Evolutionary conservation across 2,329 filamentous ascomycete species (phyloP), one percentile per base, ranked within the genome.

Genomic region (Chrysosporium keratinophilum): DNA sequence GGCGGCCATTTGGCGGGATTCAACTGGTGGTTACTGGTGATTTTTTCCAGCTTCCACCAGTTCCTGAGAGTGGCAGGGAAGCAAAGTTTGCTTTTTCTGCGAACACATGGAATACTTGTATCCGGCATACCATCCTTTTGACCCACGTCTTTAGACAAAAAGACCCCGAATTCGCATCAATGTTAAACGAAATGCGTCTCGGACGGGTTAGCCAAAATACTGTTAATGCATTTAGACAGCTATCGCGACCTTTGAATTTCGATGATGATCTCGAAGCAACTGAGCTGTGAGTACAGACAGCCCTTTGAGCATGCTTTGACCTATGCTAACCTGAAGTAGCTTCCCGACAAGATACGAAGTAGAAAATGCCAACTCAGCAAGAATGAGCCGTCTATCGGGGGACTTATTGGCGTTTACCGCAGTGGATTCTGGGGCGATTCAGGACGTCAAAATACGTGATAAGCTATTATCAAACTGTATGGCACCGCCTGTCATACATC

Each of bases 171-270:
- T 98, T 98, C 69, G 93, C 93, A 11, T 76, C 78, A 5, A 98
- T 98, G 90, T 78, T 98, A 50, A 98, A 98, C 65, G 91, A 98
- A 69, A 96, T 98, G 88, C 84, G 93, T 47, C 76, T 97, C 53
- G 93, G 93, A 3, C 84, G 80, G 50, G 83, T 97, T 50, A 86
- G 79, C 33, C 77, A 82, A n/a, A 73, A 80, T 7, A 95, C 90
- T 0, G 83, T 95, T 34, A 74, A 78, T 7, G 80, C 83, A 0
- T 98, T 98, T 72, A 83, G 79, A 62, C 77, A 76, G 2, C 74
- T 98, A 2, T 79, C 81, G 23, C 77, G 93, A 23, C 82, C 83
- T 0, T 75, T 94, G 1, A 74, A 77, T 2, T 88, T 87, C 58
- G 76, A 85, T 45, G 89, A 94, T 64, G 79, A 81, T 2, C 74